Base-by-base conservation (phyloP, 176 grass and related monocot genomes). In the Musa itinerans region DNA sequence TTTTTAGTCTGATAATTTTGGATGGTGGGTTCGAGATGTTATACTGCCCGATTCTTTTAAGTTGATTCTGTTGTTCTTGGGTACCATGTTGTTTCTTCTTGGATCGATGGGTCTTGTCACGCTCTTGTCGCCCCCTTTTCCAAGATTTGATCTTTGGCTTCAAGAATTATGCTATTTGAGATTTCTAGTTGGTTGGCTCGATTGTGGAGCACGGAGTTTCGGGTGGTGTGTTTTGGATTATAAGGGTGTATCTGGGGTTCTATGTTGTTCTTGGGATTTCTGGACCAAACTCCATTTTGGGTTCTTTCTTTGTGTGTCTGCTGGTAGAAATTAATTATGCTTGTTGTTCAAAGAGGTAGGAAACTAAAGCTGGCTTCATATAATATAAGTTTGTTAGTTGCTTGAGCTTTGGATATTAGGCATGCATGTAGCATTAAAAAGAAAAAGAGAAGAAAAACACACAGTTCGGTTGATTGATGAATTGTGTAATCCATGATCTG, bases 121-220 rank as follows among this genome's bases (percentile, higher is more conserved):
- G 29, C 29, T 34, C 3, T 34, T 3, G 29, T 34, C 29, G 29
- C 12, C n/a, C 16, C 29, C 65, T 15, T 48, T 2, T 17, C 12
- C 3, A 11, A 34, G 11, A 50, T 70, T 50, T 50, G 17, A n/a
- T 50, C 5, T 51, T 62, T 11, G 23, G 63, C 13, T 65, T 27
- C 11, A 2, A 26, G 63, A 12, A 65, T 29, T 65, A 11, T 65
- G 21, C 11, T 29, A 26, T 26, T 26, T 65, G 63, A 65, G 63
- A 65, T 65, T 65, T 65, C 63, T 25, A 10, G 63, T 65, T 65
- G 23, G 63, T 25, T 65, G 63, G 23, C 63, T 65, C 24, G 63
- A 23, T 21, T 65, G 24, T 13, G 13, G 24, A 11, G 22, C 1
- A 26, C 27, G 23, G 57, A n/a, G 16, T 9, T 61, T 61, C 8